These are phyloP conservation scores for Borealophlyctis nickersoniae DNA, from an alignment of 192 early-diverging fungal species.

Conservation along the genomic window DNA sequence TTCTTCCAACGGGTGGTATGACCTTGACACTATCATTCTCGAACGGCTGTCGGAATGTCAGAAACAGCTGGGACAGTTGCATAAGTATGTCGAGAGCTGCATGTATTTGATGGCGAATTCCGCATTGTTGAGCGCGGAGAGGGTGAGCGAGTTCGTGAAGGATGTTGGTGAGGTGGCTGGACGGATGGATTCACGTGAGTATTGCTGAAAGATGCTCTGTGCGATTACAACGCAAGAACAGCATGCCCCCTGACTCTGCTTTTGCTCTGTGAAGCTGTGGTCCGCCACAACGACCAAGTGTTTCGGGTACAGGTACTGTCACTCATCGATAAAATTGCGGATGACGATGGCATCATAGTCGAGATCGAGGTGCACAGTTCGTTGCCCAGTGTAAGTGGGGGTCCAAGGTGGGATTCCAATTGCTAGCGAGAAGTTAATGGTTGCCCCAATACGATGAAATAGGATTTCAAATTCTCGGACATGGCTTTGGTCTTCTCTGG, in stretches of 20 bases:
- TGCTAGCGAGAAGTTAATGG: conserved; percentile 4
- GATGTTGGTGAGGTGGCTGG: conserved; percentile 2
- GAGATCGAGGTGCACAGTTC: conserved; percentile 53
- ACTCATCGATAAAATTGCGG: conserved; percentile 56
- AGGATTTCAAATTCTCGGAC: neutral
- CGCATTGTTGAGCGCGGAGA: neutral
- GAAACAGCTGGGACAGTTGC: conserved; percentile 37
- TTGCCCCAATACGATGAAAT: conserved; percentile 43
- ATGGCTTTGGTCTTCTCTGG: conserved; percentile 46
- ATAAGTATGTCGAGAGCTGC: conserved; percentile 13
- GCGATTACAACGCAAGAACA: neutral
- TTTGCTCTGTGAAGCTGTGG: neutral
- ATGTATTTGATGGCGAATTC: conserved; percentile 8
- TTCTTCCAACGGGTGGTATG: conserved; percentile 59
- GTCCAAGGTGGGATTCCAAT: conserved; percentile 38
- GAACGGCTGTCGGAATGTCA: conserved; percentile 66
- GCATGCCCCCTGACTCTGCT: too few relatives aligned
- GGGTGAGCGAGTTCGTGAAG: conserved; percentile 1
- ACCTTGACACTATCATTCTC: conserved; percentile 62
- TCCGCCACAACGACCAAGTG: conserved; percentile 9
- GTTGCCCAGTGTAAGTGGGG: conserved; percentile 55
- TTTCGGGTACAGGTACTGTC: conserved; percentile 48
- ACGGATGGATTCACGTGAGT: conserved; percentile 4
- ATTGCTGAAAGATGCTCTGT: neutral
- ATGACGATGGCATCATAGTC: conserved; percentile 54